Evolutionary conservation across 2,329 filamentous ascomycete species (phyloP), one percentile per base, ranked within the genome.

Genomic region (Alternaria dauci): DNA sequence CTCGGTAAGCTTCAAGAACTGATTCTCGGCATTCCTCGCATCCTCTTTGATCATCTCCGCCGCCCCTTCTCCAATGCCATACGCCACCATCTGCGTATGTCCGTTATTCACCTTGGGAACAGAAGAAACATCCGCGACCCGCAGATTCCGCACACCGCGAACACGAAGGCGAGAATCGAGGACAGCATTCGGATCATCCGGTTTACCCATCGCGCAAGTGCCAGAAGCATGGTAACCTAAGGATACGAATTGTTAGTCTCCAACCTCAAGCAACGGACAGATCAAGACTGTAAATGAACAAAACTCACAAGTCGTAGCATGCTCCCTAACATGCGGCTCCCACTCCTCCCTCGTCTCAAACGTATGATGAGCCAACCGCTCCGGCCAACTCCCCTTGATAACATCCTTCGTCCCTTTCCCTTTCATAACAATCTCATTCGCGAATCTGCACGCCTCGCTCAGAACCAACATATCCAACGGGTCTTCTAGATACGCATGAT

Each of bases 351-450:
- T 79, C 1, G 78, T 83, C 54, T 78, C 85, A 69, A 83, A 81
- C 50, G 72, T 74, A 72, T 88, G 85, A 63, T 89, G 87, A 1
- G 70, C 80, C 43, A 82, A 69, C 30, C 82, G 78, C 14, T 76
- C 66, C 0, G 87, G 87, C 87, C 87, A 89, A 11, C 84, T 83
- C 0, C 87, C 87, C 67, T 87, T 87, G 12, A 88, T 81, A 6
- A 89, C 78, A 55, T 84, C 82, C 72, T 82, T 87, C 1, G 87
- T 89, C 0, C 85, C 87, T 1, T 79, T 78, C 0, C 87, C 87
- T 16, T 85, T 77, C 71, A 83, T 85, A 26, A 88, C 81, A 61
- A 89, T 85, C 72, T 89, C 87, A 63, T 89, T 88, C 0, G 81
- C 86, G 47, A 84, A 85, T 2, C 81, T 80, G 46, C 86, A 88